Percentiles rank a stretch among this genome's conserved stretches.
Conservation (phyloP, 805 yeast genomes). For the Metschnikowia picachoensis region DNA sequence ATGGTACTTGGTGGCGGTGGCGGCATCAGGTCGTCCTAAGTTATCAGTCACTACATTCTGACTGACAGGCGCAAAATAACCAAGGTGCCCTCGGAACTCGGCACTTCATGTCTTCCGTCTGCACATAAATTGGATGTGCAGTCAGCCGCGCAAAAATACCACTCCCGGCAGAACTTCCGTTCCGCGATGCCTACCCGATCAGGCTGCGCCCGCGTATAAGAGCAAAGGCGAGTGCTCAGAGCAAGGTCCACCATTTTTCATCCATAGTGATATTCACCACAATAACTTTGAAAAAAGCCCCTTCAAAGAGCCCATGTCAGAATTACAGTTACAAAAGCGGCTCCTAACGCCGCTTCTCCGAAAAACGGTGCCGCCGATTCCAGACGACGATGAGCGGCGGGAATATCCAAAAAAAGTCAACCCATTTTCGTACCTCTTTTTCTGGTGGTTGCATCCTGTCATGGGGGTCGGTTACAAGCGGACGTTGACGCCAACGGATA, state of each 20-base stretch:
- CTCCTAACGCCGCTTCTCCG: conserved; percentile 31
- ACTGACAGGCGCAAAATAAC: too few relatives aligned
- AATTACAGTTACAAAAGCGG: conserved; percentile 28
- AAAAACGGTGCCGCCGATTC: conserved; percentile 46
- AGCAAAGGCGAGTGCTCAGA: neutral
- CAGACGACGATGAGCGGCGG: conserved; percentile 46
- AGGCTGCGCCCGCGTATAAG: conserved; percentile 7
- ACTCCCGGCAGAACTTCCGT: conserved; percentile 1
- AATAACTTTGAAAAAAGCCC: neutral
- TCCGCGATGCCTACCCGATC: conserved; percentile 5
- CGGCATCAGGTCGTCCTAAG: too few relatives aligned
- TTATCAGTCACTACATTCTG: too few relatives aligned
- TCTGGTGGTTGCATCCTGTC: conserved; percentile 68
- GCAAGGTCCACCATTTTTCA: neutral
- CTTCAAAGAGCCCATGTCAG: conserved; percentile 1
- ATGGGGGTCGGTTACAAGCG: conserved; percentile 67
- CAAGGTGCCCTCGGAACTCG: neutral
- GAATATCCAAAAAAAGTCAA: conserved; percentile 44
- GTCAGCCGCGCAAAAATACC: conserved; percentile 1
- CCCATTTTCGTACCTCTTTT: conserved; percentile 41
- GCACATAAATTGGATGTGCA: neutral
- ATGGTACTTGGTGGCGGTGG: too few relatives aligned
- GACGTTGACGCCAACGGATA: conserved; percentile 62
- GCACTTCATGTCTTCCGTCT: too few relatives aligned
- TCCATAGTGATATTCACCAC: neutral